Evolutionary conservation across 2,329 filamentous ascomycete genomes (phyloP).

Genomic region (Colletotrichum destructivum): DNA sequence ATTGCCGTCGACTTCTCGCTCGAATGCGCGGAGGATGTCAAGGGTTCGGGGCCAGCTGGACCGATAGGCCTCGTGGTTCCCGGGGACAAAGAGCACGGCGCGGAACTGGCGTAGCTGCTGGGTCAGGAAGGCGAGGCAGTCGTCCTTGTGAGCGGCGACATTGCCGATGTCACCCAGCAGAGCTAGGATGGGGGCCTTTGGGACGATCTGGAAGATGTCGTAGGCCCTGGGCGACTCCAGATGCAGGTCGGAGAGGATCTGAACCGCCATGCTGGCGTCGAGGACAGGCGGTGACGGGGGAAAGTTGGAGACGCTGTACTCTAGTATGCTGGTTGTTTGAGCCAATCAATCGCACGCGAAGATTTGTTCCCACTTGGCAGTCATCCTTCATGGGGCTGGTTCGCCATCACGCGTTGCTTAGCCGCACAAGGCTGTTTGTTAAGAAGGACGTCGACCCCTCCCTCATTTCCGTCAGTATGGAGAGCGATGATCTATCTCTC

Average conservation of each 20-base stretch:
- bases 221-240: conserved; percentile 66
- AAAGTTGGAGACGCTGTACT: no score
- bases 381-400: no score
- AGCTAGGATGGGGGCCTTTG: conserved; percentile 41
- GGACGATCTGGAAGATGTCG: conserved; percentile 59
- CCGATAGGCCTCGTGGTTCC: conserved; percentile 71
- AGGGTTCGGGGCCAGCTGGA: conserved; percentile 55
- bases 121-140: conserved; percentile 62
- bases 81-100: conserved; percentile 64
- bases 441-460: no score
- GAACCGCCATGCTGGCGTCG: no score
- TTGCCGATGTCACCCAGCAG: conserved; percentile 72
- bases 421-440: no score
- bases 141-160: conserved; percentile 54
- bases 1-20: conserved; percentile 44
- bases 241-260: conserved; percentile 71
- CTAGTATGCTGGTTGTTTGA: no score
- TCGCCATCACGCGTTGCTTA: no score
- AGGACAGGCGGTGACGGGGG: no score
- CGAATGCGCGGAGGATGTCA: conserved; percentile 50
- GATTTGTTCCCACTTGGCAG: no score
- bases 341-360: no score
- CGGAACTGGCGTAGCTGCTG: conserved; percentile 63
- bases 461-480: no score
- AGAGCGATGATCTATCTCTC: no score